Conservation (phyloP, 768 basidiomycete genomes). For the Amanita thiersii region DNA sequence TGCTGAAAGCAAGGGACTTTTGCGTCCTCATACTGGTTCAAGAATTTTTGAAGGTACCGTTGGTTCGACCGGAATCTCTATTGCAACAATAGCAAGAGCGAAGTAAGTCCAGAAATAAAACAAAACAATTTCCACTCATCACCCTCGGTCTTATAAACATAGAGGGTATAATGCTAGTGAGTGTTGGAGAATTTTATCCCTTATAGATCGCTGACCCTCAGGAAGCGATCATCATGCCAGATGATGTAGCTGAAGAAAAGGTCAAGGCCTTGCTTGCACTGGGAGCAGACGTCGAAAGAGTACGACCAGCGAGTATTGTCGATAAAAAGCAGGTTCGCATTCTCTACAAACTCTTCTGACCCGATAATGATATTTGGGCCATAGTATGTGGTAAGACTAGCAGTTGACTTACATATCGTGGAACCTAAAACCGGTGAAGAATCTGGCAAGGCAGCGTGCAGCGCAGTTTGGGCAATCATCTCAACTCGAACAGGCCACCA, state of each 20-base stretch:
- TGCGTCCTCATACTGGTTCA: conserved; percentile 82
- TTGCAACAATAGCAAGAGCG: conserved; percentile 87
- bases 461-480: conserved; percentile 51
- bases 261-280: conserved; percentile 74
- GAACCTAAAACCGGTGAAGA: conserved; percentile 35
- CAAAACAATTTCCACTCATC: neutral
- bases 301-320: conserved; percentile 92
- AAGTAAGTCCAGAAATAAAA: conserved; percentile 38
- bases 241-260: conserved; percentile 88
- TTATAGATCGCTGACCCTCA: conserved; percentile 16
- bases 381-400: conserved; percentile 58
- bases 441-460: conserved; percentile 79
- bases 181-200: conserved; percentile 15
- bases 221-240: conserved; percentile 78
- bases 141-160: neutral
- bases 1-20: conserved; percentile 75
- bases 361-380: conserved; percentile 2
- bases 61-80: conserved; percentile 92
- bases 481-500: conserved; percentile 11
- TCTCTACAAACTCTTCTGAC: conserved; percentile 1
- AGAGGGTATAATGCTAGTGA: conserved; percentile 87
- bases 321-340: conserved; percentile 83
- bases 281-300: conserved; percentile 84
- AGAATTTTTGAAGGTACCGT: conserved; percentile 97
- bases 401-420: neutral